Percentiles rank a stretch among this genome's conserved stretches.
phyloP scores from a whole-genome alignment of 495 filamentous ascomycete genomes.

The Staphylotrichum longicolle region DNA sequence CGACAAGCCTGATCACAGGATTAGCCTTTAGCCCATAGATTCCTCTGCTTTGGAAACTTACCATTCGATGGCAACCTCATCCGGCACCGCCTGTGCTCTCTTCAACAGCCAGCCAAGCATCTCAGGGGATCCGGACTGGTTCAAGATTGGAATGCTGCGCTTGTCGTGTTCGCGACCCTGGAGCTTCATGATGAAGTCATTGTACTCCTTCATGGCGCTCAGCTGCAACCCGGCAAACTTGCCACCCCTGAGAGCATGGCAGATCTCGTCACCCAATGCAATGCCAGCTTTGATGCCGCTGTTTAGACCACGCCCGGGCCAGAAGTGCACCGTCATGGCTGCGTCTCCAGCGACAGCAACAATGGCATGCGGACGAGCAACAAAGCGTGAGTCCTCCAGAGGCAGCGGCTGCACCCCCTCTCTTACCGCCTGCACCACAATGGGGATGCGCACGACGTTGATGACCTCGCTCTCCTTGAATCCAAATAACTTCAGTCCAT shows the following conservation, averaged over 20 bases:
- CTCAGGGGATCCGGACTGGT: conserved; percentile 38
- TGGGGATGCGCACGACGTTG: conserved; percentile 42
- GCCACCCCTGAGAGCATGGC: conserved; percentile 33
- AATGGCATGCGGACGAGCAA: conserved; percentile 36
- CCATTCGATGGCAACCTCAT: conserved; percentile 37
- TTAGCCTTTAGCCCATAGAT: too few species aligned
- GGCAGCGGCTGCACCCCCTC: conserved; percentile 39
- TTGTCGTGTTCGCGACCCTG: conserved; percentile 40
- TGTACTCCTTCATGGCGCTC: conserved; percentile 37
- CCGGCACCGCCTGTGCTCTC: conserved; percentile 32
- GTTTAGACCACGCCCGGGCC: conserved; percentile 37
- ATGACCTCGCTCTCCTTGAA: conserved; percentile 43
- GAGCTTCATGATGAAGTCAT: conserved; percentile 40
- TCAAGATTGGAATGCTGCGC: conserved; percentile 40
- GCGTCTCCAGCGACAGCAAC: conserved; percentile 37
- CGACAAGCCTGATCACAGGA: conserved; percentile 27
- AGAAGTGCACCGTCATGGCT: conserved; percentile 40
- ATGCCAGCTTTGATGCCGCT: conserved; percentile 39
- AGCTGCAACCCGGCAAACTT: conserved; percentile 33
- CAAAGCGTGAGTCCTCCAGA: conserved; percentile 27
- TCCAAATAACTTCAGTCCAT: conserved; percentile 42
- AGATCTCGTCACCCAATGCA: conserved; percentile 36
- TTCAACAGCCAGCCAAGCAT: conserved; percentile 36
- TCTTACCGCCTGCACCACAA: conserved; percentile 41
- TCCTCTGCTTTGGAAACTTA: neutral